Evolutionary conservation across 140 eudicot species (phyloP).

Genomic region (Stevia rebaudiana): DNA sequence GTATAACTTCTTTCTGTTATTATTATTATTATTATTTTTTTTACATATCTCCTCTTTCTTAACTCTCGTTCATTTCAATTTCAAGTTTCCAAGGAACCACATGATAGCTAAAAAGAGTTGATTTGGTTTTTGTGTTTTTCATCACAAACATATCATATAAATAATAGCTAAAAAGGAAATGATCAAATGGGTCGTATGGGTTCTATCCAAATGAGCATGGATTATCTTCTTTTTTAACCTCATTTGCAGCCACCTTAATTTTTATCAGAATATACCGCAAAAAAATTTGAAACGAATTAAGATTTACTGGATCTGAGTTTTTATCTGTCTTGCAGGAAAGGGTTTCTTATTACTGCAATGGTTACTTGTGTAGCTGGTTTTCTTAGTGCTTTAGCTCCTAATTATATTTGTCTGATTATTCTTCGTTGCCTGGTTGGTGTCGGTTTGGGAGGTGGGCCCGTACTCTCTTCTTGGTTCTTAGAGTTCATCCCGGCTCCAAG

Average conservation of each 20-base stretch:
- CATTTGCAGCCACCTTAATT: background rate
- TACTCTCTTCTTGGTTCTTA: constrained; percentile 59
- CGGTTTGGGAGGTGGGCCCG: constrained; percentile 67
- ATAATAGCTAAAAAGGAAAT: background rate
- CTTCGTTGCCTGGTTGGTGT: constrained; percentile 58
- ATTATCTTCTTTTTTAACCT: background rate
- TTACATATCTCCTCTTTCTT: background rate
- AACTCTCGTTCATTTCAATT: background rate
- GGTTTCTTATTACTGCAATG: constrained; percentile 30
- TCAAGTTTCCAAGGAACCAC: background rate
- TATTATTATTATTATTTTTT: background rate
- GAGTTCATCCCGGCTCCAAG: constrained; percentile 68
- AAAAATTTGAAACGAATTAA: background rate
- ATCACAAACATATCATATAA: background rate
- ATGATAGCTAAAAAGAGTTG: background rate
- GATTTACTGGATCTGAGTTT: background rate
- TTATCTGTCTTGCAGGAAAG: constrained; percentile 25
- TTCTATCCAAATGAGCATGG: background rate
- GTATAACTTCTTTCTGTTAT: background rate
- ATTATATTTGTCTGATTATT: constrained; percentile 29
- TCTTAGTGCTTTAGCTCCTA: constrained; percentile 62
- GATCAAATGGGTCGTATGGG: background rate
- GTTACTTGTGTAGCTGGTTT: constrained; percentile 43
- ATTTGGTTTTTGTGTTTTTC: background rate
- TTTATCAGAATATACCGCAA: background rate